These are phyloP conservation scores for Syncephalastrum racemosum DNA, from an alignment of 371 early-diverging fungal genomes.

Conservation along the genomic window DNA sequence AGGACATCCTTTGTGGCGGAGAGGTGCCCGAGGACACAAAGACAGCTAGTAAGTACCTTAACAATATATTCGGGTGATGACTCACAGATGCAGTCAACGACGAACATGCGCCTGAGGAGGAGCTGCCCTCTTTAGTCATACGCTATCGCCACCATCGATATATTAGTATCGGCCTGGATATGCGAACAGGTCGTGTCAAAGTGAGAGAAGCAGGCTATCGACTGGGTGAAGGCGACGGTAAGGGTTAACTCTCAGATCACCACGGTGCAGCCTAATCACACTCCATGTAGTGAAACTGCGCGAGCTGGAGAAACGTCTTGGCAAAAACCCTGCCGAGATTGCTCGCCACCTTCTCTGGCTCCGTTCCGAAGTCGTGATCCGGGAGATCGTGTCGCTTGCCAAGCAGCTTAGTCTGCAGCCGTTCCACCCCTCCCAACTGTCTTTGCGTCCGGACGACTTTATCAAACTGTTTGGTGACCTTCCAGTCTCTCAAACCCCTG, in stretches of 20 bases:
- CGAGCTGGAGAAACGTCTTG: conserved; percentile 40
- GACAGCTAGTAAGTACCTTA: too few relatives aligned
- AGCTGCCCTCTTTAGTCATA: conserved; percentile 38
- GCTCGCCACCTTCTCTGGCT: conserved; percentile 44
- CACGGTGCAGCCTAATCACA: not conserved
- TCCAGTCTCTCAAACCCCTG: conserved; percentile 10
- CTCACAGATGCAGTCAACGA: conserved; percentile 1
- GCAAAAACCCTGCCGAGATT: conserved; percentile 41
- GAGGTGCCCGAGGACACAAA: not conserved
- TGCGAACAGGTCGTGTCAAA: conserved; percentile 55
- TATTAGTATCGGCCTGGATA: conserved; percentile 53
- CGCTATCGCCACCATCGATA: conserved; percentile 55
- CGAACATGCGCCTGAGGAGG: conserved; percentile 1
- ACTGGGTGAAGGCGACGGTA: conserved; percentile 56
- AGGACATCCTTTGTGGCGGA: conserved; percentile 11
- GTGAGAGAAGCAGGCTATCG: conserved; percentile 52
- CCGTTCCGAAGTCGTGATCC: conserved; percentile 50
- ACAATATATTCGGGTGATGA: too few relatives aligned
- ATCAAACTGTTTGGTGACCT: conserved; percentile 39
- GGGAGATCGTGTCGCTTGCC: conserved; percentile 47
- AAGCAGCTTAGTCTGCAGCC: conserved; percentile 48
- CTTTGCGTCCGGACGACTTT: conserved; percentile 42
- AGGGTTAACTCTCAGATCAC: conserved; percentile 5
- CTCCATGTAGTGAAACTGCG: conserved; percentile 31
- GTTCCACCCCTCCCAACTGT: conserved; percentile 45